phyloP scores from a whole-genome alignment of 768 basidiomycete genomes.

The Nidularia pulvinata region DNA sequence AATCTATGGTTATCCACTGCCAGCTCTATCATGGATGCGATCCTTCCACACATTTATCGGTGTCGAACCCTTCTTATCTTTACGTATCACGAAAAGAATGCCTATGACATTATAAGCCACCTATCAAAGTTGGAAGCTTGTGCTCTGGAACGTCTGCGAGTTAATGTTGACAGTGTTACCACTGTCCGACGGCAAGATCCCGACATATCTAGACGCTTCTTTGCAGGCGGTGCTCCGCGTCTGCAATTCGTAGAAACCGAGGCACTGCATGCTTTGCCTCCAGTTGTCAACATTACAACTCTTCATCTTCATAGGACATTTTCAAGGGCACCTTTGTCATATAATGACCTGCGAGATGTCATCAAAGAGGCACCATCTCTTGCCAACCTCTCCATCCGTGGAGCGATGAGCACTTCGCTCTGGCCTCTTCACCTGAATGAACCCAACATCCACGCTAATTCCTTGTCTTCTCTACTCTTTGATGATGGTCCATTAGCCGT shows the following conservation, averaged over 20 bases:
- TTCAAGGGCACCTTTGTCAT: conserved; percentile 5
- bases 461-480: conserved; percentile 25
- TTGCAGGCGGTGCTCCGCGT: conserved; percentile 15
- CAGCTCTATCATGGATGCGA: conserved; percentile 11
- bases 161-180: conserved; percentile 1
- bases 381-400: conserved; percentile 25
- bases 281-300: conserved; percentile 24
- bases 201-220: background rate
- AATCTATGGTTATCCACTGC: conserved; percentile 1
- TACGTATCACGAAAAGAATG: conserved; percentile 16
- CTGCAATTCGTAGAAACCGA: conserved; percentile 22
- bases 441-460: conserved; percentile 14
- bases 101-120: conserved; percentile 14
- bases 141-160: conserved; percentile 18
- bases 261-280: conserved; percentile 18
- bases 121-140: conserved; percentile 16
- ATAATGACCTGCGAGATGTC: conserved; percentile 11
- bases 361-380: conserved; percentile 17
- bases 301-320: conserved; percentile 21
- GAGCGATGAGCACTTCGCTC: conserved; percentile 8
- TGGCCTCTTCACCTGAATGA: conserved; percentile 15
- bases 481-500: conserved; percentile 17
- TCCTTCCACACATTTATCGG: conserved; percentile 15
- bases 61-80: conserved; percentile 22
- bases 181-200: background rate